These are phyloP conservation scores for Paragyromitra xinjiangensis DNA, from an alignment of 495 filamentous ascomycete species.

Conservation along the genomic window DNA sequence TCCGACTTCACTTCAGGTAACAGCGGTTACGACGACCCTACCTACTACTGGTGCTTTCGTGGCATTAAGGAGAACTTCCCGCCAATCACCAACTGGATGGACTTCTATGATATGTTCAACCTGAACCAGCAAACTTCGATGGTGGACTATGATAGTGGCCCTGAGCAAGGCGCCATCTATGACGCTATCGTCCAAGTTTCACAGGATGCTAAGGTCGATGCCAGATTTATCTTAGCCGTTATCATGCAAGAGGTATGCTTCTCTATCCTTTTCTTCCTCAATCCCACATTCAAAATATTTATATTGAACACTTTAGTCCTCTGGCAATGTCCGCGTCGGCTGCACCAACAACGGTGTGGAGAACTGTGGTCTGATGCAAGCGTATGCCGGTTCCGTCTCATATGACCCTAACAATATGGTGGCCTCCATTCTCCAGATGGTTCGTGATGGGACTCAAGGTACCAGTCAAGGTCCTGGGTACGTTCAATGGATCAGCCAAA, in stretches of 20 bases:
- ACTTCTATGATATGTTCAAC: conserved; percentile 52
- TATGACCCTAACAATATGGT: conserved; percentile 50
- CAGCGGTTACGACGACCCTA: conserved; percentile 34
- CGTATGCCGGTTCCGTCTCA: conserved; percentile 54
- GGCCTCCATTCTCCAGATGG: conserved; percentile 58
- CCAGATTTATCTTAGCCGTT: conserved; percentile 59
- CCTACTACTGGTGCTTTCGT: conserved; percentile 51
- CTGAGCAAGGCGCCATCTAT: conserved; percentile 57
- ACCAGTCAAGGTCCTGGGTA: conserved; percentile 58
- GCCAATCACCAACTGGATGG: conserved; percentile 52
- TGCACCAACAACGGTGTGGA: conserved; percentile 52
- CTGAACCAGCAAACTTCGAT: conserved; percentile 35
- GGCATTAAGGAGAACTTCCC: conserved; percentile 53
- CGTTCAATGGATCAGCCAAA: conserved; percentile 56
- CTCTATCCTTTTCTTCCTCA: not conserved
- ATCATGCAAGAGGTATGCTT: conserved; percentile 60
- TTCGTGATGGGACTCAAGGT: conserved; percentile 59
- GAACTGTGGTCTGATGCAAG: conserved; percentile 60
- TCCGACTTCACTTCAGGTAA: conserved; percentile 35
- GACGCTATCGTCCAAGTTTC: conserved; percentile 58
- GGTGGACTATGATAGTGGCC: conserved; percentile 47
- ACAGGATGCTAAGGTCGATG: conserved; percentile 55
- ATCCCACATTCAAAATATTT: not conserved
- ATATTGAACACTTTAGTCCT: conserved; percentile 45
- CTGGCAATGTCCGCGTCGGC: conserved; percentile 55